Evolutionary conservation across 768 basidiomycete genomes (phyloP), one percentile per base, ranked within the genome.

Genomic region (Rhizopogon vinicolor): DNA sequence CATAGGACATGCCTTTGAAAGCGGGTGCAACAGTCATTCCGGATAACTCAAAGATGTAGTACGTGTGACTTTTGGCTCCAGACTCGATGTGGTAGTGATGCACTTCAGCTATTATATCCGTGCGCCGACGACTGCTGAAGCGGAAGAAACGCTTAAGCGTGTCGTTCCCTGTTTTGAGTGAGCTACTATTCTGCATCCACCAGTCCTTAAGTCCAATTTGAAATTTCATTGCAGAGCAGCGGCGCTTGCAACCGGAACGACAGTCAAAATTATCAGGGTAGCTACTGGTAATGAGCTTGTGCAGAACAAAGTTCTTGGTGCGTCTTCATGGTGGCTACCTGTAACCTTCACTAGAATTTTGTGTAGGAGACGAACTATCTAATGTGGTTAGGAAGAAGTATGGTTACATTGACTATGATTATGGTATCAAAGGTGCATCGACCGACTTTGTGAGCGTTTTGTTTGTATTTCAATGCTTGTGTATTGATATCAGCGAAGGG

Each of bases 141-240:
- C 85, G 44, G 64, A 82, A 51, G 78, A 75, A 14, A 78, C 84
- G 0, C 68, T 78, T 22, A 76, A 81, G 54, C 81, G 88, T 25
- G 83, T 91, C 7, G 72, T 75, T 12, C 80, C 83, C 1, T 93
- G 91, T 65, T 90, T 91, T 71, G 75, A 86, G 87, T 89, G 56
- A 52, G 82, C 72, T 12, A 18, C 5, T 31, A 16, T 14, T 22
- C 7, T 37, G 16, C 12, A 43, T 41, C 18, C 18, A 10, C 12
- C n/a, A 22, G 9, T 18, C n/a, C 14, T 7, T 5, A 7, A 49
- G 10, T 22, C 19, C 28, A 31, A 25, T 4, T 25, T 25, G 25
- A 25, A 9, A 46, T 37, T 14, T 41, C 14, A 41, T 37, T 16
- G 39, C 59, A 89, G 87, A 52, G 87, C 85, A 3, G 85, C 86